These are phyloP conservation scores for Hypoxylon sp. DNA, from an alignment of 2,329 filamentous ascomycete genomes.

Conservation along the genomic window DNA sequence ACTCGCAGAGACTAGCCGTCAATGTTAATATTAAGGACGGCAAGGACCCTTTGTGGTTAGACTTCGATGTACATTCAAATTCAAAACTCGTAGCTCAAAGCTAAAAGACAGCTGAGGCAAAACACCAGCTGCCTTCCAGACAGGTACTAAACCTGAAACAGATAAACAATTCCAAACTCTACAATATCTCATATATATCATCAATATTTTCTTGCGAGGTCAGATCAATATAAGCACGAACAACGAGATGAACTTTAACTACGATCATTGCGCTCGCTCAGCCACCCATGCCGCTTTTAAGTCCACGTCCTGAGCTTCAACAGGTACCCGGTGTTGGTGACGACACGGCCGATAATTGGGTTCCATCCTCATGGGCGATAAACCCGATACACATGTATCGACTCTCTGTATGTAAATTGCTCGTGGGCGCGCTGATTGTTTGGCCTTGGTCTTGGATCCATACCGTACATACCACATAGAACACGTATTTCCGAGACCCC, in stretches of 20 bases:
- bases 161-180: conserved; percentile 18
- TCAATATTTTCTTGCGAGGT: background rate
- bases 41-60: conserved; percentile 26
- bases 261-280: conserved; percentile 10
- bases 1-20: background rate
- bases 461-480: conserved; percentile 22
- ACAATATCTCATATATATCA: conserved; percentile 21
- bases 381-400: conserved; percentile 29
- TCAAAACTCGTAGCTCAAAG: background rate
- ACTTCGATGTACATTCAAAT: conserved; percentile 14
- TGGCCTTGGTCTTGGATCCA: conserved; percentile 21
- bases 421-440: conserved; percentile 25
- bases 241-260: background rate
- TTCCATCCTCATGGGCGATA: conserved; percentile 35
- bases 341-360: conserved; percentile 37
- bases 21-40: conserved; percentile 25
- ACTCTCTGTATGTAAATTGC: conserved; percentile 10
- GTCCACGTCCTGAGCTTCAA: conserved; percentile 10
- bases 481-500: conserved; percentile 35
- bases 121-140: conserved; percentile 25
- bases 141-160: conserved; percentile 29
- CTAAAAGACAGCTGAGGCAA: conserved; percentile 17
- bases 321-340: conserved; percentile 14
- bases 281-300: conserved; percentile 21
- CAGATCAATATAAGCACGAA: background rate